Percentiles rank a stretch among this genome's conserved stretches.
phyloP scores from a whole-genome alignment of 2,329 filamentous ascomycete species.

The Davidsoniella virescens region DNA sequence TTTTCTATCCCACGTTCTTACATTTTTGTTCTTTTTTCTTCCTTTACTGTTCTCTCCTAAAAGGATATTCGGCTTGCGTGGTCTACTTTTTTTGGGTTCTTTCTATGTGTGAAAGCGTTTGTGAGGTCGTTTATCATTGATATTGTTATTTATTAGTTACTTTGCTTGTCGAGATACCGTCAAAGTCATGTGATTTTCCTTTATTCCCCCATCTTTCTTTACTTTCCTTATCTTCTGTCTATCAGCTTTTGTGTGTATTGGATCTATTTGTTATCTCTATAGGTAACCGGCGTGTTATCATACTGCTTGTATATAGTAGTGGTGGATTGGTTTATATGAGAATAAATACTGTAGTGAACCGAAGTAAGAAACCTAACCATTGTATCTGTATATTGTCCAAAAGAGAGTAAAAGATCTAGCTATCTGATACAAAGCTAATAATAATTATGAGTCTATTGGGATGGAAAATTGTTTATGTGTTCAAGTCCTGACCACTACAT shows the following conservation, averaged over 20 bases:
- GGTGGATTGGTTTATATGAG: background rate
- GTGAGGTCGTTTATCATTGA: background rate
- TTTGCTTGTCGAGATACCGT: too few species aligned
- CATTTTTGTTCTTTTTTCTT: slow-evolving; percentile 1
- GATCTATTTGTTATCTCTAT: background rate
- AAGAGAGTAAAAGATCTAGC: too few species aligned
- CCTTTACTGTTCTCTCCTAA: background rate
- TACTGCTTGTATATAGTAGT: background rate
- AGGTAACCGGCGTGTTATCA: background rate
- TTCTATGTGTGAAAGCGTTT: background rate
- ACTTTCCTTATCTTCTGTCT: background rate
- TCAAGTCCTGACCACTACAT: too few species aligned
- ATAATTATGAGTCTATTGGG: too few species aligned
- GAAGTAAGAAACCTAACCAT: too few species aligned
- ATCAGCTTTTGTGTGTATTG: background rate
- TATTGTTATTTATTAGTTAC: background rate
- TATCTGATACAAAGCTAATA: too few species aligned
- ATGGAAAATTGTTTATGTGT: too few species aligned
- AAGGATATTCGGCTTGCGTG: too few species aligned
- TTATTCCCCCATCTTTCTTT: background rate
- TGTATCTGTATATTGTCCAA: too few species aligned
- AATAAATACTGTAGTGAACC: background rate
- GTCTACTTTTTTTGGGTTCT: background rate
- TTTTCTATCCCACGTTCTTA: too few species aligned
- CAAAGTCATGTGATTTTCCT: background rate